Percentiles rank a stretch among this genome's conserved stretches.
Conservation (phyloP, 208 protist species). For the Leishmania turanica region DNA sequence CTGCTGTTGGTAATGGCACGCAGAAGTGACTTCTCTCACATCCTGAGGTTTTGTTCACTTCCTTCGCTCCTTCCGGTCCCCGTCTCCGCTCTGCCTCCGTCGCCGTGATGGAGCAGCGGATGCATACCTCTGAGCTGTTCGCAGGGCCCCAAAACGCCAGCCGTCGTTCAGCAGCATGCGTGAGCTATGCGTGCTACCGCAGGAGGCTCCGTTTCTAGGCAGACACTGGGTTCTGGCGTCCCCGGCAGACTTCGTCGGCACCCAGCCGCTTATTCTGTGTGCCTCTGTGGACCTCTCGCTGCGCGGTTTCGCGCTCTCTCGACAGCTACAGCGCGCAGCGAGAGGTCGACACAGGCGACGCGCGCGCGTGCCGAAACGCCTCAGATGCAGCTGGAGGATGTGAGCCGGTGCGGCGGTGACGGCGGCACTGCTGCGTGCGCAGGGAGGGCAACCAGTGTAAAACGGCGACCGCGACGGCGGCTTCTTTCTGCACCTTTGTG, state of each 20-base stretch:
- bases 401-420: background rate
- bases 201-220: conserved; percentile 25
- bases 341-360: conserved; percentile 1
- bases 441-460: background rate
- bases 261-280: conserved; percentile 38
- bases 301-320: conserved; percentile 23
- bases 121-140: background rate
- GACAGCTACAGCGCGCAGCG: conserved; percentile 1
- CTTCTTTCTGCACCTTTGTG: background rate
- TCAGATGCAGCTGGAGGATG: conserved; percentile 5
- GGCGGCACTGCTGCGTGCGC: background rate
- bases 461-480: background rate
- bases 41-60: background rate
- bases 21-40: background rate
- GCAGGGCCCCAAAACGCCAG: background rate
- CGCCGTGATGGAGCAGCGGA: conserved; percentile 6
- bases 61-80: background rate
- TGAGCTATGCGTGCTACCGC: conserved; percentile 2
- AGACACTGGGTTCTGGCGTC: conserved; percentile 36
- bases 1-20: background rate
- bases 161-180: no score
- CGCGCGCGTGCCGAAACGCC: background rate
- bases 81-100: background rate
- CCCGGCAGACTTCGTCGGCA: conserved; percentile 18
- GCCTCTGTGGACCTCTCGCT: background rate